A percentile compares a stretch with the other conserved stretches of the same genome.
Evolutionary conservation across 2,329 filamentous ascomycete genomes (phyloP).

Genomic region (Colletotrichum plurivorum): DNA sequence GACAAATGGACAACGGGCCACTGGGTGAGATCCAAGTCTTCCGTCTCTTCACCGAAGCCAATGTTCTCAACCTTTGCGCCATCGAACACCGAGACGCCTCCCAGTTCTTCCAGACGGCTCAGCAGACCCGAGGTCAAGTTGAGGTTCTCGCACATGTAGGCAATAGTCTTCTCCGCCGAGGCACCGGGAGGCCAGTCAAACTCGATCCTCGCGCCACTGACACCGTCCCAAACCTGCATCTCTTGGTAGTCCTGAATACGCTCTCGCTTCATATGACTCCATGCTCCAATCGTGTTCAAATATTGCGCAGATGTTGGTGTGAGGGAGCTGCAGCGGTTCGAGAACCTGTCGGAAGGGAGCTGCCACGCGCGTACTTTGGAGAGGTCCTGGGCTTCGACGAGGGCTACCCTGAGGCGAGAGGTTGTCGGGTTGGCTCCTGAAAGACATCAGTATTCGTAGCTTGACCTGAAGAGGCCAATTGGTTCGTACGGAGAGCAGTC

Average conservation of each 20-base stretch:
- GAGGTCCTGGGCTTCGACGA: slow-evolving; percentile 92
- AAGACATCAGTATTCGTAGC: slow-evolving; percentile 31
- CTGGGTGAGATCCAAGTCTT: slow-evolving; percentile 81
- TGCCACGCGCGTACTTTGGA: slow-evolving; percentile 76
- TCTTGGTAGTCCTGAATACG: slow-evolving; percentile 91
- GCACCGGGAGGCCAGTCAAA: slow-evolving; percentile 80
- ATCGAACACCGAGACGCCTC: slow-evolving; percentile 79
- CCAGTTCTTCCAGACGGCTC: slow-evolving; percentile 77
- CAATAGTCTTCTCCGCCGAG: slow-evolving; percentile 75
- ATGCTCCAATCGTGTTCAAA: slow-evolving; percentile 86
- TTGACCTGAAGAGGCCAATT: not conserved
- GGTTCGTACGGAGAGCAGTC: slow-evolving; percentile 77
- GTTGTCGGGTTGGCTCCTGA: slow-evolving; percentile 83
- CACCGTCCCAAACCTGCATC: slow-evolving; percentile 99
- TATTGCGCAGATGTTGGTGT: slow-evolving; percentile 91
- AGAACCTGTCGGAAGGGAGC: slow-evolving; percentile 79
- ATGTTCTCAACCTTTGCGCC: slow-evolving; percentile 86
- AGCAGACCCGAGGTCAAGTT: slow-evolving; percentile 88
- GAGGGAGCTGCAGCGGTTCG: slow-evolving; percentile 95
- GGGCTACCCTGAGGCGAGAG: slow-evolving; percentile 83
- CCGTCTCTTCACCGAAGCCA: slow-evolving; percentile 76
- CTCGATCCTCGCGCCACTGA: slow-evolving; percentile 87
- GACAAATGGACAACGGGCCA: slow-evolving; percentile 90
- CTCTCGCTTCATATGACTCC: slow-evolving; percentile 79
- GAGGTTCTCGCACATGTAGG: slow-evolving; percentile 96